Percentiles rank a stretch among this genome's conserved stretches.
phyloP scores from a whole-genome alignment of 1,139 yeast genomes.

The Taphrina sp. region DNA sequence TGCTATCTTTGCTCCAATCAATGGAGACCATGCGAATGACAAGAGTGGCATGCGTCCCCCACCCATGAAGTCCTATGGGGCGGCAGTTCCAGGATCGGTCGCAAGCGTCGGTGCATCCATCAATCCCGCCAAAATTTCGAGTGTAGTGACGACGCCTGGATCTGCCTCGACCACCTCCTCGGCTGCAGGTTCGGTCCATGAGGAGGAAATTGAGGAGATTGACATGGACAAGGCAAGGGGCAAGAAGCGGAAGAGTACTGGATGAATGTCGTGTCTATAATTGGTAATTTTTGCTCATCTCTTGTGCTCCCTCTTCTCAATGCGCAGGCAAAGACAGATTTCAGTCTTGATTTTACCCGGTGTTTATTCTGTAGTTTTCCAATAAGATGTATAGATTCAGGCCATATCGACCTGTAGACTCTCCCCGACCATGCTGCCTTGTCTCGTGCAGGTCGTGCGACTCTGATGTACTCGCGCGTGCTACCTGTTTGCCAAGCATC shows the following conservation, averaged over 20 bases:
- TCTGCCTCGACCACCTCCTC: constrained; percentile 13
- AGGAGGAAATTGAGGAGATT: constrained; percentile 27
- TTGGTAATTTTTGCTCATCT: too few species aligned
- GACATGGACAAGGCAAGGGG: constrained; percentile 32
- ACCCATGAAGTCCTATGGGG: not conserved
- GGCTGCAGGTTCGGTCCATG: constrained; percentile 11
- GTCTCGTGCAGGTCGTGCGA: too few species aligned
- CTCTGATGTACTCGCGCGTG: too few species aligned
- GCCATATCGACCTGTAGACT: too few species aligned
- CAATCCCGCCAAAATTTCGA: not conserved
- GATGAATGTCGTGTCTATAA: too few species aligned
- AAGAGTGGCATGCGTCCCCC: constrained; percentile 5
- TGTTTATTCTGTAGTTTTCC: too few species aligned
- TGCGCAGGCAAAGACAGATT: too few species aligned
- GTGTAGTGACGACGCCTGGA: constrained; percentile 3
- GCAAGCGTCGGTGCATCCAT: not conserved
- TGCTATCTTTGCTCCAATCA: not conserved
- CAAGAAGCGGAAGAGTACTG: constrained; percentile 12
- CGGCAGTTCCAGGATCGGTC: not conserved
- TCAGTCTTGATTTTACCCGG: too few species aligned
- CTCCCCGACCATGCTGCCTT: too few species aligned
- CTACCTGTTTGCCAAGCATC: too few species aligned
- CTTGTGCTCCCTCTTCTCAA: too few species aligned
- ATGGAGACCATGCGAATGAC: not conserved
- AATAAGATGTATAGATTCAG: too few species aligned